Evolutionary conservation across 1,139 yeast genomes (phyloP), one percentile per base, ranked within the genome.

Genomic region (Pichia sp.): DNA sequence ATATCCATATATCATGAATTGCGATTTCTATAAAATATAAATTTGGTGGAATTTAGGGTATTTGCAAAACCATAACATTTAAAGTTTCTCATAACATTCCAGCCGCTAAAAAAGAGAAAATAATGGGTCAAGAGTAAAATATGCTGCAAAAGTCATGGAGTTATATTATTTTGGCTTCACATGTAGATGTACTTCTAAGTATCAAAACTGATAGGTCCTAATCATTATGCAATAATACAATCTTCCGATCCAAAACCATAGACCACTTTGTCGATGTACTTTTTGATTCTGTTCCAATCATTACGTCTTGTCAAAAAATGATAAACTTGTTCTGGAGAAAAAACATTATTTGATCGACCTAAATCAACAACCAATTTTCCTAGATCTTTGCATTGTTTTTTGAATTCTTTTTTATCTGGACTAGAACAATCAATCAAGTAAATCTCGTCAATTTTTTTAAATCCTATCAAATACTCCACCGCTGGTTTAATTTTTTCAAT

Each of bases 181-280:
- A 16, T 16, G 23, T 16, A 16, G 23, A 16, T 16, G 23, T 16
- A 16, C 23, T 16, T 16, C 23, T 16, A 16, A 16, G 23, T 16
- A 16, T 16, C 23, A 16, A 16, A 16, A 16, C 23, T 16, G 23
- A 16, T 16, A 16, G 23, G 23, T 16, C 23, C 2, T 16, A 16
- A 16, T 1, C 23, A 16, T 16, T 31, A 31, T 8, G 2, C 33
- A 36, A 78, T 65, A 1, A 61, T 59, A 69, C 95, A 80, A 62
- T 82, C 85, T 48, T 68, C 79, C 33, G 83, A 64, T 16, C 92
- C 87, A 46, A 88, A 72, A 0, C 98, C 98, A 58, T 88, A 92
- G 81, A 92, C 85, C n/a, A 86, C 92, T 60, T 83, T 86, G 61
- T 92, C 97, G 5, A 92, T 97, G 48, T 85, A 87, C 50, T 72